Evolutionary conservation across 1,284 basidiomycete genomes (phyloP).

Genomic region (Ceratobasidium sp.): DNA sequence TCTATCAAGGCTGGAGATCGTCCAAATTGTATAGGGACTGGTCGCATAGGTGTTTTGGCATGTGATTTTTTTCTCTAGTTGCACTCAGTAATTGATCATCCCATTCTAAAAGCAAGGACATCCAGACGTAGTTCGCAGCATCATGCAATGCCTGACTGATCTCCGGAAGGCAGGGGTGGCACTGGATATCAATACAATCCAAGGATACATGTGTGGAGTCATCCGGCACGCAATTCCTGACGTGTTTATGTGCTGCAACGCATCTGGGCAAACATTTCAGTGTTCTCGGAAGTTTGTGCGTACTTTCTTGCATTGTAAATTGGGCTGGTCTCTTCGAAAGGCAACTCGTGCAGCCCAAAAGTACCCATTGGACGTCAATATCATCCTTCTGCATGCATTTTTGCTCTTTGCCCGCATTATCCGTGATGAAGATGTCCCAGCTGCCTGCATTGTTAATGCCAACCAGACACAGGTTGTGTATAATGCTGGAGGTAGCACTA

Average conservation of each 20-base stretch:
- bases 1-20: background rate
- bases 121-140: background rate
- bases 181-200: background rate
- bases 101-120: background rate
- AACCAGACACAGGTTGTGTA: slow-evolving; percentile 5
- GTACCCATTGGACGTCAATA: background rate
- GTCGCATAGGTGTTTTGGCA: background rate
- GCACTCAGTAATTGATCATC: too few species aligned
- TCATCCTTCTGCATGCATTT: background rate
- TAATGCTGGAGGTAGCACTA: background rate
- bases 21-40: background rate
- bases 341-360: background rate
- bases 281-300: background rate
- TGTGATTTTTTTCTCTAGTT: background rate
- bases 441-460: background rate
- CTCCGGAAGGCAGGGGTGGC: background rate
- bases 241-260: background rate
- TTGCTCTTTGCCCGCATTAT: background rate
- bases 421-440: background rate
- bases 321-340: background rate
- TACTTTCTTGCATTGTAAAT: background rate
- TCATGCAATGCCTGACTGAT: background rate
- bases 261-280: background rate
- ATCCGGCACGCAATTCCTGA: background rate
- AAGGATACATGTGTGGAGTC: background rate